A percentile compares a stretch with the other conserved stretches of the same genome.
phyloP scores from a whole-genome alignment of 2,329 filamentous ascomycete species.

The Monilinia polystroma region DNA sequence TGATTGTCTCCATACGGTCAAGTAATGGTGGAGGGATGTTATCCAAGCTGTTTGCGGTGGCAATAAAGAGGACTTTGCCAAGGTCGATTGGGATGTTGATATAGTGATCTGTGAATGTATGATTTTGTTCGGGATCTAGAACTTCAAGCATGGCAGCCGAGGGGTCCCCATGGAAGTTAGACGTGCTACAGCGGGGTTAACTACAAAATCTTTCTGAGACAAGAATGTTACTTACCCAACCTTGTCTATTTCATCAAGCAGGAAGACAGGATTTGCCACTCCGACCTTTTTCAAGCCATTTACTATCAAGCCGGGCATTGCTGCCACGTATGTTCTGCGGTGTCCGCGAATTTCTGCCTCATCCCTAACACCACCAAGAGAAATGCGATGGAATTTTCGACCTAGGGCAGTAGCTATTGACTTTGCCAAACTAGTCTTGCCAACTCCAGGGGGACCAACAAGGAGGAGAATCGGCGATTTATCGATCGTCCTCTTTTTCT shows the following conservation, averaged over 20 bases:
- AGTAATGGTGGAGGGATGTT: slow-evolving; percentile 92
- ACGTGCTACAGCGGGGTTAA: slow-evolving; percentile 49
- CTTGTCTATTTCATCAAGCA: slow-evolving; percentile 98
- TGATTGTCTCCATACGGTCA: slow-evolving; percentile 96
- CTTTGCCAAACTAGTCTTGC: slow-evolving; percentile 92
- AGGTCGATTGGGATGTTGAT: slow-evolving; percentile 93
- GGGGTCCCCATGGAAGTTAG: slow-evolving; percentile 92
- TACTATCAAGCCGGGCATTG: slow-evolving; percentile 96
- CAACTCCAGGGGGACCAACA: slow-evolving; percentile 88
- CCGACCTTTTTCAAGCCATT: slow-evolving; percentile 93
- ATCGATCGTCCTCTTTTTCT: slow-evolving; percentile 82
- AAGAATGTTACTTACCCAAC: slow-evolving; percentile 51
- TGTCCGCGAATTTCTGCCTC: slow-evolving; percentile 97
- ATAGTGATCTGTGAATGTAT: slow-evolving; percentile 94
- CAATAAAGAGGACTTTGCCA: slow-evolving; percentile 95
- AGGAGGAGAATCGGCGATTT: slow-evolving; percentile 94
- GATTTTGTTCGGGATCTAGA: slow-evolving; percentile 94
- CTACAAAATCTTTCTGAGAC: not conserved
- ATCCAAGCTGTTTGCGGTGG: slow-evolving; percentile 91
- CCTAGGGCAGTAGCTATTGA: slow-evolving; percentile 90
- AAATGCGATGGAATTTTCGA: slow-evolving; percentile 95
- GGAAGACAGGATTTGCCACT: slow-evolving; percentile 90
- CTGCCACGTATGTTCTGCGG: slow-evolving; percentile 91
- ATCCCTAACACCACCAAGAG: slow-evolving; percentile 89
- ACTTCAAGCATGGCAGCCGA: slow-evolving; percentile 98